Evolutionary conservation across 805 yeast genomes (phyloP).

Genomic region (Lipomyces japonicus): DNA sequence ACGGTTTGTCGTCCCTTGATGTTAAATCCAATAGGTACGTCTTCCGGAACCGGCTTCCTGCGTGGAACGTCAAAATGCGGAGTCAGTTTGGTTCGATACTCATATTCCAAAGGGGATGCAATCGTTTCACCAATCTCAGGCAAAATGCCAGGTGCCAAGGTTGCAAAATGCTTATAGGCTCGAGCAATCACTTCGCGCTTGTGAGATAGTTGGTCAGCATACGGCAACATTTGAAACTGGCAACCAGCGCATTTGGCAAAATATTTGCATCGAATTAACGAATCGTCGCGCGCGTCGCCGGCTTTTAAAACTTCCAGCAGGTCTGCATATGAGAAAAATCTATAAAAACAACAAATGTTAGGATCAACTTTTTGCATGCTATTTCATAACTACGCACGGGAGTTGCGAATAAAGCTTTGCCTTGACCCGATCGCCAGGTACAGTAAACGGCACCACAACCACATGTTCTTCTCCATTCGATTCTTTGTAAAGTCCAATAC

Average conservation of each 20-base stretch:
- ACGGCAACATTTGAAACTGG: conserved; percentile 78
- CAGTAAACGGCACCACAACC: conserved; percentile 77
- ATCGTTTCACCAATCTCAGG: conserved; percentile 65
- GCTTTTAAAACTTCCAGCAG: conserved; percentile 49
- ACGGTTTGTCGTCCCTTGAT: conserved; percentile 65
- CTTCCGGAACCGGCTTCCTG: conserved; percentile 38
- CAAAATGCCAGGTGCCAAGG: conserved; percentile 42
- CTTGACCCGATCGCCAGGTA: conserved; percentile 77
- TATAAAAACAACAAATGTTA: background rate
- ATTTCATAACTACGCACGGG: conserved; percentile 40
- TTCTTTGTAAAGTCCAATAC: conserved; percentile 64
- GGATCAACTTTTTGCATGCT: background rate
- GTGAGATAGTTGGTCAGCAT: conserved; percentile 65
- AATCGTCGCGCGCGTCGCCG: conserved; percentile 51
- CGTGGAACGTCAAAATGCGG: conserved; percentile 89
- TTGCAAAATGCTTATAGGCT: conserved; percentile 69
- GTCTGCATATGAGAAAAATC: conserved; percentile 65
- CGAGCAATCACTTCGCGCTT: conserved; percentile 72
- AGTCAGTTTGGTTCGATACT: conserved; percentile 87
- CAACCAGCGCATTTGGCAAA: conserved; percentile 95
- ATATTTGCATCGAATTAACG: conserved; percentile 68
- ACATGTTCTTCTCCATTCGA: conserved; percentile 58
- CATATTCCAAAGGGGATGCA: conserved; percentile 70
- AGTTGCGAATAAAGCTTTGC: conserved; percentile 67
- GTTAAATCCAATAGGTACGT: conserved; percentile 75